phyloP scores from a whole-genome alignment of 352 stramenopile species.

The Phytophthora agathidicida region DNA sequence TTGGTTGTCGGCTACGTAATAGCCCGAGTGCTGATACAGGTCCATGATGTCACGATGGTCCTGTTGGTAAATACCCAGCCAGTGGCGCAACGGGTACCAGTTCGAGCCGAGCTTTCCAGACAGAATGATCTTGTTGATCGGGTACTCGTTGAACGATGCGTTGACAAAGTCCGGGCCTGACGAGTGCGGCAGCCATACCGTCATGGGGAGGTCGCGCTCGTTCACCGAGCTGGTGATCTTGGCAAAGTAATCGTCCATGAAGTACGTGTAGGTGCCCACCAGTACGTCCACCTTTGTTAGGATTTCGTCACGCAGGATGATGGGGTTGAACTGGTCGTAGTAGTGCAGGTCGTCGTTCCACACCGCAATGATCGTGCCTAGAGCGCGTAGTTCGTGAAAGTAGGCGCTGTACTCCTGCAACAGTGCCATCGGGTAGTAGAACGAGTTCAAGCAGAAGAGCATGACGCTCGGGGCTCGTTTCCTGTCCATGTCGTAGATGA shows the following conservation, averaged over 20 bases:
- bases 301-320: conserved; percentile 63
- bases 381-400: conserved; percentile 67
- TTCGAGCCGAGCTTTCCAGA: conserved; percentile 55
- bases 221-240: conserved; percentile 53
- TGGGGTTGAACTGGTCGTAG: conserved; percentile 78
- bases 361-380: conserved; percentile 73
- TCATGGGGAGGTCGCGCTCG: conserved; percentile 63
- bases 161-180: conserved; percentile 67
- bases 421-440: conserved; percentile 66
- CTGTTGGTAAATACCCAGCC: conserved; percentile 61
- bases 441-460: conserved; percentile 83
- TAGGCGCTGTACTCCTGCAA: conserved; percentile 67
- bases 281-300: conserved; percentile 71
- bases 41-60: conserved; percentile 61
- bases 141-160: conserved; percentile 65
- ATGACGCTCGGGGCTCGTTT: conserved; percentile 70
- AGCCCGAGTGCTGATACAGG: conserved; percentile 62
- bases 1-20: conserved; percentile 64
- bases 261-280: conserved; percentile 76
- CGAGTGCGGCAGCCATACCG: conserved; percentile 74
- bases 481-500: conserved; percentile 68
- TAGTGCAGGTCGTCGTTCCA: conserved; percentile 87
- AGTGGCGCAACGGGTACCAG: conserved; percentile 76
- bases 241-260: conserved; percentile 82
- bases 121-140: conserved; percentile 80